Conservation (phyloP, 371 early-diverging fungal genomes). For the Mortierella sp. region DNA sequence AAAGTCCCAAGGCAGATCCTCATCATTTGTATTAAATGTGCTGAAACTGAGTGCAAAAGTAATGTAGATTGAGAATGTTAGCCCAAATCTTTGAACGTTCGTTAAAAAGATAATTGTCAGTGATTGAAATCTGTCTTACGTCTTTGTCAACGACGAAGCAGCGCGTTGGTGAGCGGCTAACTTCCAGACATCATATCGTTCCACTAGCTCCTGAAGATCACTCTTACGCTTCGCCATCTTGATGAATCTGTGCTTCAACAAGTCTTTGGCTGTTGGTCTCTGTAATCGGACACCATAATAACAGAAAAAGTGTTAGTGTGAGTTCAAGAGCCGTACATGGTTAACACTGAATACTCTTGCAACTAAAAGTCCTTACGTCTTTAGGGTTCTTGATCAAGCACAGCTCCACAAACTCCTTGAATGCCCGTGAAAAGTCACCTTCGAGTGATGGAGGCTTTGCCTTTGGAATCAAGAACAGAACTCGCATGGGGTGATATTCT, state of each 20-base stretch:
- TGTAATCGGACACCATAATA: constrained; percentile 31
- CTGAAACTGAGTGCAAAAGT: constrained; percentile 29
- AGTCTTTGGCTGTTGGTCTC: constrained; percentile 92
- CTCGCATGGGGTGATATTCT: constrained; percentile 94
- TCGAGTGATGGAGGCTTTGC: constrained; percentile 90
- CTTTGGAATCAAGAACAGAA: constrained; percentile 93
- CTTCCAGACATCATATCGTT: constrained; percentile 84
- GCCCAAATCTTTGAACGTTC: neutral
- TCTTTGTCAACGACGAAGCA: constrained; percentile 68
- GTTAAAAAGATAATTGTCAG: neutral
- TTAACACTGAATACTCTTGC: no score
- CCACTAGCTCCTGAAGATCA: constrained; percentile 87
- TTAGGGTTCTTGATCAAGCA: constrained; percentile 92
- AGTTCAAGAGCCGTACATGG: neutral
- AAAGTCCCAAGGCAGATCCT: constrained; percentile 67
- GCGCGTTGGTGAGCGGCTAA: constrained; percentile 68
- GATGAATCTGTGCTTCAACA: constrained; percentile 93
- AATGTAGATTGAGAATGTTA: neutral
- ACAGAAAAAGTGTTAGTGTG: neutral
- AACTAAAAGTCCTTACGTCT: constrained; percentile 60
- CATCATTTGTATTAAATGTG: constrained; percentile 59
- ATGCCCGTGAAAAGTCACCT: constrained; percentile 85
- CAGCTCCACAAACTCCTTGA: constrained; percentile 91
- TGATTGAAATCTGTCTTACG: constrained; percentile 49
- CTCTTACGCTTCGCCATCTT: constrained; percentile 81